phyloP scores from a whole-genome alignment of 2,329 filamentous ascomycete genomes.

The Helicocarpus griseus region DNA sequence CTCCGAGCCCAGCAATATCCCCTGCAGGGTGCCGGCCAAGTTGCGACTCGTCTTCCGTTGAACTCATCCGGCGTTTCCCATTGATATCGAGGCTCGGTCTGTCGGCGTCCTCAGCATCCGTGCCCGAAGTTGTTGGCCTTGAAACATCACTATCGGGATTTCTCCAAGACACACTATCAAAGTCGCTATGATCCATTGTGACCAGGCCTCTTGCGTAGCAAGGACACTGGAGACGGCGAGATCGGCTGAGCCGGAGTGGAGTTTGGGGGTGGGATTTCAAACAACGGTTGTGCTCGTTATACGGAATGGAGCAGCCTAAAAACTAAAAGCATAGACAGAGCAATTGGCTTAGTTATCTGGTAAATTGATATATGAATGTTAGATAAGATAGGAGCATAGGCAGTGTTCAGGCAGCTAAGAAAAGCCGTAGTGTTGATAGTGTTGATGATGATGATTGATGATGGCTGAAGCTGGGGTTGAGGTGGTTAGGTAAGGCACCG shows the following conservation, averaged over 20 bases:
- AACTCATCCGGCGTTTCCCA: slow-evolving; percentile 41
- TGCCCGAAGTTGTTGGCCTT: slow-evolving; percentile 32
- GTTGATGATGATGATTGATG: too few species aligned
- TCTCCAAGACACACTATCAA: slow-evolving; percentile 72
- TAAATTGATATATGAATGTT: too few species aligned
- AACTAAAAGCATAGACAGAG: too few species aligned
- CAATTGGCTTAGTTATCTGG: too few species aligned
- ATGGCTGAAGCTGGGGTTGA: background rate
- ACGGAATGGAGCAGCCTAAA: too few species aligned
- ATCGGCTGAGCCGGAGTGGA: background rate
- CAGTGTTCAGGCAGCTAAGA: too few species aligned
- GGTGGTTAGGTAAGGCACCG: too few species aligned
- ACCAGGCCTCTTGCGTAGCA: background rate
- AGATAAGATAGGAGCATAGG: too few species aligned
- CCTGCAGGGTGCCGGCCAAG: slow-evolving; percentile 42
- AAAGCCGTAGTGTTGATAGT: too few species aligned
- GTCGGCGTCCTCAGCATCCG: slow-evolving; percentile 28
- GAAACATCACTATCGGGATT: slow-evolving; percentile 42
- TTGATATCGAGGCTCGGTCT: slow-evolving; percentile 29
- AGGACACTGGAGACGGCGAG: background rate
- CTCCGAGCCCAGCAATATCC: slow-evolving; percentile 55
- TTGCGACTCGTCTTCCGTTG: slow-evolving; percentile 35
- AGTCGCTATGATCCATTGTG: slow-evolving; percentile 53
- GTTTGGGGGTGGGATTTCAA: background rate
- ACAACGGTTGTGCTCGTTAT: background rate